Base-by-base conservation (phyloP, 1,139 yeast species). In the Candida labiduridarum region DNA sequence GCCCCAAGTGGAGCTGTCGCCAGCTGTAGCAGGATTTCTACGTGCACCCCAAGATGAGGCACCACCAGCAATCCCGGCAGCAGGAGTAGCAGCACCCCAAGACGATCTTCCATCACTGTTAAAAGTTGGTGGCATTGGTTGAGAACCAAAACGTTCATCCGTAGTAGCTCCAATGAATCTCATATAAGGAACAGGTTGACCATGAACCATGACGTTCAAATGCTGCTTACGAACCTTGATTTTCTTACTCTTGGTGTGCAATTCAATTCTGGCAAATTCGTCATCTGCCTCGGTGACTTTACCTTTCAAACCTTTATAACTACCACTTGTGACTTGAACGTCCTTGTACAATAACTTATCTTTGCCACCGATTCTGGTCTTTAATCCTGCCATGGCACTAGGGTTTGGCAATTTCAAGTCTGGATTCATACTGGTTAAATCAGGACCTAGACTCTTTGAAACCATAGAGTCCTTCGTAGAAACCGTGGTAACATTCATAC, bases 271-370 rank as follows among this genome's bases (percentile, higher is more conserved):
- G 2, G 98, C 98, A 60, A 80, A 82, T 18, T 86, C 87, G 54
- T 96, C 99, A 59, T 91, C 95, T 12, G 96, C 89, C 64, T 94
- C 98, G 55, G 89, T 88, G 40, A 95, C 91, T 58, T 89, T 88
- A 64, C 99, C 99, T 75, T 87, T 85, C 59, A 91, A 82, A 41
- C 99, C 98, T 71, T 94, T 95, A 69, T 92, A 90, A 56, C 92
- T 92, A 6, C 98, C 97, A 60, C 88, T 84, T 33, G 89, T 84
- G 46, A 95, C 88, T 53, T 92, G 84, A 30, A 94, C 97, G 52
- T 89, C 87, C 64, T 89, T 90, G 57, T 89, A 88, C 39, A 92
- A 63, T 39, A 94, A 83, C 47, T 83, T 82, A 66, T 91, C 97
- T 61, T 94, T 84, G 19, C 95, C 97, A 50, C 85, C 84, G 48